A percentile compares a stretch with the other conserved stretches of the same genome.
Conservation (phyloP, 2,329 filamentous ascomycete species). For the Furcasterigmium sp. region DNA sequence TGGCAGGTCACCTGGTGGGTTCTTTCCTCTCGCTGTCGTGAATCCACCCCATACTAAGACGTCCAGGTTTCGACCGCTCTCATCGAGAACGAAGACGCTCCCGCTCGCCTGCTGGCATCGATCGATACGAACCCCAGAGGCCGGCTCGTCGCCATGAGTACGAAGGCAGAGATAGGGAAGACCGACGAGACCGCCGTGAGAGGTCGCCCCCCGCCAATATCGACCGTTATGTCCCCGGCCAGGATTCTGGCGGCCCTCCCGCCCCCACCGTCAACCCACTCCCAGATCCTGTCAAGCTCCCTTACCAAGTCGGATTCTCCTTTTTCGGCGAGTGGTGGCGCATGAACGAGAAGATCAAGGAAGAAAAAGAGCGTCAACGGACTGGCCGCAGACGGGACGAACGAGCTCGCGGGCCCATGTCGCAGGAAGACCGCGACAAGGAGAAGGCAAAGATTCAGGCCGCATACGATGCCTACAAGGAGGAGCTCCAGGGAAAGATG, state of each 20-base stretch:
- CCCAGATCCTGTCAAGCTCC: constrained; percentile 64
- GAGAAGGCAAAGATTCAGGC: constrained; percentile 74
- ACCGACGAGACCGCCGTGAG: constrained; percentile 49
- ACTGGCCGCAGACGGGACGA: constrained; percentile 65
- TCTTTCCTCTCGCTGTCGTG: background rate
- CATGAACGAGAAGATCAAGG: constrained; percentile 74
- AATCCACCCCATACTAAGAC: too few relatives aligned
- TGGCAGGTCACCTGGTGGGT: constrained; percentile 66
- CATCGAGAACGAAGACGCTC: constrained; percentile 56
- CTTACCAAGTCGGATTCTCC: constrained; percentile 79
- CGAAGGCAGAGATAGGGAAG: constrained; percentile 48
- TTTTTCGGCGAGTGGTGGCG: constrained; percentile 88
- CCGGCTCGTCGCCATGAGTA: constrained; percentile 64
- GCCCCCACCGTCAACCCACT: constrained; percentile 56
- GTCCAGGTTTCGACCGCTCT: constrained; percentile 47
- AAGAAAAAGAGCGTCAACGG: constrained; percentile 68
- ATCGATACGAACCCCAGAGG: constrained; percentile 68
- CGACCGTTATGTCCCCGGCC: constrained; percentile 78
- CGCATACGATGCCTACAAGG: constrained; percentile 63
- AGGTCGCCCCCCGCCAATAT: constrained; percentile 65
- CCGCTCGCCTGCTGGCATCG: constrained; percentile 65
- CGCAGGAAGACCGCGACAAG: constrained; percentile 71
- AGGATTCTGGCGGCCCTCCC: constrained; percentile 47
- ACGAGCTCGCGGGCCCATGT: constrained; percentile 56
- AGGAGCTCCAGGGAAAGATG: constrained; percentile 70